phyloP scores from a whole-genome alignment of 2,329 filamentous ascomycete genomes.

The Exserohilum turcica region DNA sequence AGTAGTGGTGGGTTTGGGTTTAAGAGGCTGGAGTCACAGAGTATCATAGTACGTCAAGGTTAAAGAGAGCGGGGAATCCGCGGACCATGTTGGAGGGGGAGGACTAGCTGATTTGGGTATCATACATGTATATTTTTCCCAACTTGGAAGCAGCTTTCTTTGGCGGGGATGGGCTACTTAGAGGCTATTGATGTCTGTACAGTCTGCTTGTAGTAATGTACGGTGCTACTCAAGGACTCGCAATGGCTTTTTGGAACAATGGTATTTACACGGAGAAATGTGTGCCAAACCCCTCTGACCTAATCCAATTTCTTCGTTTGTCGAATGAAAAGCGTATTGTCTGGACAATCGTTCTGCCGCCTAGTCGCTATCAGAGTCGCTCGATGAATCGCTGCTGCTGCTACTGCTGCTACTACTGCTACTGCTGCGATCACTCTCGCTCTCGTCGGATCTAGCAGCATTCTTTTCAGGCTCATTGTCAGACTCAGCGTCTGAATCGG shows the following conservation, averaged over 20 bases:
- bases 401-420: slow-evolving; percentile 20
- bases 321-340: background rate
- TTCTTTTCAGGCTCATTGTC: slow-evolving; percentile 8
- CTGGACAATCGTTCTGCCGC: background rate
- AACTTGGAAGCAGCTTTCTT: background rate
- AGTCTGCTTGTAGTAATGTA: background rate
- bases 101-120: slow-evolving; percentile 7
- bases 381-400: slow-evolving; percentile 7
- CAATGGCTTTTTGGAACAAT: background rate
- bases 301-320: background rate
- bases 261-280: background rate
- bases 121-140: background rate
- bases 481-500: slow-evolving; percentile 10
- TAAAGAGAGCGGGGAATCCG: slow-evolving; percentile 10
- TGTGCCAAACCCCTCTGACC: background rate
- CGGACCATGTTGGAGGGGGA: slow-evolving; percentile 3
- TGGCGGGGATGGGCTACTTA: too few relatives aligned
- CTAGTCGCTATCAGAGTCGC: slow-evolving; percentile 20
- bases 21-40: background rate
- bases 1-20: background rate
- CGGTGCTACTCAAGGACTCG: background rate
- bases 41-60: background rate
- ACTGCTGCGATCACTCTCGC: slow-evolving; percentile 24
- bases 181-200: background rate
- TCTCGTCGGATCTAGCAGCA: slow-evolving; percentile 14